Conservation (phyloP, 345 rosid genomes). For the Citrus cavaleriei region DNA sequence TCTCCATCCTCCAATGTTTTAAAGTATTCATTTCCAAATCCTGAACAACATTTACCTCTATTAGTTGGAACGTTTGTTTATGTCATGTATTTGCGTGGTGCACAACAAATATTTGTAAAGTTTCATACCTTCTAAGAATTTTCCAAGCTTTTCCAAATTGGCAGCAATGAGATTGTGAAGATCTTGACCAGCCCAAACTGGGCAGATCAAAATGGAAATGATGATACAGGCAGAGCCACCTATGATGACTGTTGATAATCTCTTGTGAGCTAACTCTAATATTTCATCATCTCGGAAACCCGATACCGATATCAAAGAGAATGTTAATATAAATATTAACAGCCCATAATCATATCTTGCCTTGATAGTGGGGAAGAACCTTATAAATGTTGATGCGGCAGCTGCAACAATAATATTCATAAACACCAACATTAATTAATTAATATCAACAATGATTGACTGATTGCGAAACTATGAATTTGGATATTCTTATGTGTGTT, state of each 20-base stretch:
- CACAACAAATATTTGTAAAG: neutral
- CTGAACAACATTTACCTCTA: constrained; percentile 25
- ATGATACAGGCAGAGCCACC: constrained; percentile 49
- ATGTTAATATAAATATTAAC: constrained; percentile 70
- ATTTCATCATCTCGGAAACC: constrained; percentile 59
- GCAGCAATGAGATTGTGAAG: constrained; percentile 49
- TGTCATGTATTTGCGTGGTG: neutral
- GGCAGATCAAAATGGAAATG: constrained; percentile 48
- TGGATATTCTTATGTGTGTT: neutral
- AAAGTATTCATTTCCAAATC: constrained; percentile 55
- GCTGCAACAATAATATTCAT: constrained; percentile 34
- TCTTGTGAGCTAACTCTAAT: constrained; percentile 43
- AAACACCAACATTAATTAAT: neutral
- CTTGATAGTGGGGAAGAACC: constrained; percentile 74
- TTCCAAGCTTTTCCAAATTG: constrained; percentile 53
- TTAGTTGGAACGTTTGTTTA: neutral
- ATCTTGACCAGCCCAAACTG: constrained; percentile 73
- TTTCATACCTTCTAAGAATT: constrained; percentile 53
- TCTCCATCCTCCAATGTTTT: constrained; percentile 20
- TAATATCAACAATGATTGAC: neutral
- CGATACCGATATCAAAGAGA: constrained; percentile 65
- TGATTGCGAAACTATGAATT: neutral
- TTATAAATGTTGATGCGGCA: constrained; percentile 49
- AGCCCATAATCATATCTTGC: constrained; percentile 85
- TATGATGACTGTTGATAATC: constrained; percentile 61